Conservation (phyloP, 2,329 filamentous ascomycete genomes). For the Calonectria leucothoes region DNA sequence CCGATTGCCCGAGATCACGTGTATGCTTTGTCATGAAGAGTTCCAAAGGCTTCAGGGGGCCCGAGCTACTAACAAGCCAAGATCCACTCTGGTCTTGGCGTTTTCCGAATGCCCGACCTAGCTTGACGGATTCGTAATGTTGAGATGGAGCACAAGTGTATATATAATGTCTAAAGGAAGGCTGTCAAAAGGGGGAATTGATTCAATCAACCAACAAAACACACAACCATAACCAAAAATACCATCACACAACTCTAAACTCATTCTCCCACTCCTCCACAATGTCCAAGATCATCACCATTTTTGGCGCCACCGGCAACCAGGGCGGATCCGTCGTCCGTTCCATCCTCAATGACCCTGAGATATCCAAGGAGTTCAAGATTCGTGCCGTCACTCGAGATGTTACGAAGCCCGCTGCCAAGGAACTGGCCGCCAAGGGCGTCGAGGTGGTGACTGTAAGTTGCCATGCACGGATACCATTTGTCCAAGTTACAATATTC, state of each 20-base stretch:
- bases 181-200: background rate
- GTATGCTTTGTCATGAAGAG: background rate
- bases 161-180: background rate
- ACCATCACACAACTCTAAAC: background rate
- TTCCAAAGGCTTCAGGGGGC: background rate
- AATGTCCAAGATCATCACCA: constrained; percentile 47
- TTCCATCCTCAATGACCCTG: constrained; percentile 57
- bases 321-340: constrained; percentile 61
- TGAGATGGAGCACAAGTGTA: background rate
- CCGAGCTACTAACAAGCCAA: background rate
- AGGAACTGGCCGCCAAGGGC: constrained; percentile 52
- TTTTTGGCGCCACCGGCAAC: constrained; percentile 61
- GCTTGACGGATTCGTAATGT: background rate
- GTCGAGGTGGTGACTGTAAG: constrained; percentile 52
- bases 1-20: constrained; percentile 3
- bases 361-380: constrained; percentile 54
- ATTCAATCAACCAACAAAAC: background rate
- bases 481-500: background rate
- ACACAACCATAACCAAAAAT: background rate
- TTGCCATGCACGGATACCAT: background rate
- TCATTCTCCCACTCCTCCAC: background rate
- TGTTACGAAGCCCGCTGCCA: constrained; percentile 51
- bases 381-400: constrained; percentile 61
- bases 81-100: background rate
- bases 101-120: constrained; percentile 1